Percentiles rank a stretch among this genome's conserved stretches.
Evolutionary conservation across 768 basidiomycete species (phyloP).

Genomic region (Roridomyces roridus): DNA sequence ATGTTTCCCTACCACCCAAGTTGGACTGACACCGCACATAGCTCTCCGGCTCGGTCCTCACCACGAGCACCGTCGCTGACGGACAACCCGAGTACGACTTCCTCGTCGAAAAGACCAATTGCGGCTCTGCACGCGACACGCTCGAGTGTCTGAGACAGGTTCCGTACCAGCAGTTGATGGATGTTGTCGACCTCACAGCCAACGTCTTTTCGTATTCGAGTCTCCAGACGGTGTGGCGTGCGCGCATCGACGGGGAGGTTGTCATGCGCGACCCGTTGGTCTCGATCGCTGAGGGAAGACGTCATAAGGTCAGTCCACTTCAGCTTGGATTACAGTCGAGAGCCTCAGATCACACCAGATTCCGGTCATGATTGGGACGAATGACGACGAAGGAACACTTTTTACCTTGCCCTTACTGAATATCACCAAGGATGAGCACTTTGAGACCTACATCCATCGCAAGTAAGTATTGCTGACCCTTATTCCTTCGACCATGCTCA

Average conservation of each 20-base stretch:
- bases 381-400: not conserved
- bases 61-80: not conserved
- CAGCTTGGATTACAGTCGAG: too few species aligned
- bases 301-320: too few species aligned
- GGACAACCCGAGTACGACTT: not conserved
- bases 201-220: slow-evolving; percentile 35
- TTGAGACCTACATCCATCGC: not conserved
- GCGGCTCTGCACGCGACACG: slow-evolving; percentile 29
- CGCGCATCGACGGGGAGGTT: slow-evolving; percentile 45
- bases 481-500: not conserved
- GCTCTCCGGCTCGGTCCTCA: too few species aligned
- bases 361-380: too few species aligned
- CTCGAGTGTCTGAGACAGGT: slow-evolving; percentile 38
- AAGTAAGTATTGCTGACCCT: not conserved
- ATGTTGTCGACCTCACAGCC: slow-evolving; percentile 39
- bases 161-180: slow-evolving; percentile 33
- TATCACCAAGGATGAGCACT: not conserved
- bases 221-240: slow-evolving; percentile 39
- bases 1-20: too few species aligned
- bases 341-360: too few species aligned
- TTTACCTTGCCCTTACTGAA: not conserved
- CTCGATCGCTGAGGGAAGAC: too few species aligned
- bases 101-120: slow-evolving; percentile 12
- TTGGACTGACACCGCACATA: too few species aligned
- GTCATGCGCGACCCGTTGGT: slow-evolving; percentile 36